Conservation (phyloP, 805 yeast genomes). For the Yarrowia sp. region DNA sequence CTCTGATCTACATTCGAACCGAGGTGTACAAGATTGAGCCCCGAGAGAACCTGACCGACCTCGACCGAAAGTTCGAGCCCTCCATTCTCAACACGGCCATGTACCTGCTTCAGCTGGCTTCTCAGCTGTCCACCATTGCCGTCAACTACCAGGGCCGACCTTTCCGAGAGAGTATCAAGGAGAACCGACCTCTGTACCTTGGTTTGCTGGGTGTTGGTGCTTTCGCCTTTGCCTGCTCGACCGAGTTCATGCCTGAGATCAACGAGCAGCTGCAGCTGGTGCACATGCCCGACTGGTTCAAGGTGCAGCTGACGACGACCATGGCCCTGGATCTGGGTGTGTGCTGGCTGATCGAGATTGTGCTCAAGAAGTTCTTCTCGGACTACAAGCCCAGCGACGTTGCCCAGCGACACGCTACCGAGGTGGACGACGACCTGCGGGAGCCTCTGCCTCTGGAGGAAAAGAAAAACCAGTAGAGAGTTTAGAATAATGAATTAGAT, state of each 20-base stretch:
- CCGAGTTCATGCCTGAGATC: conserved; percentile 93
- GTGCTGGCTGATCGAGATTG: conserved; percentile 77
- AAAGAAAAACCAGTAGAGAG: conserved; percentile 43
- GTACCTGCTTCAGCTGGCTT: conserved; percentile 90
- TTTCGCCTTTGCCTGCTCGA: conserved; percentile 87
- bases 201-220: conserved; percentile 91
- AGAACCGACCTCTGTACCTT: conserved; percentile 95
- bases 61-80: conserved; percentile 87
- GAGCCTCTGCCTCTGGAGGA: conserved; percentile 41
- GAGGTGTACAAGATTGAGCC: conserved; percentile 91
- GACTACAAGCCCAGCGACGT: conserved; percentile 93
- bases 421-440: conserved; percentile 44
- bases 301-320: conserved; percentile 73
- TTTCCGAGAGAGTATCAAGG: conserved; percentile 86
- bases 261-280: conserved; percentile 93
- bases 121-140: conserved; percentile 96
- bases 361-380: conserved; percentile 82
- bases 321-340: conserved; percentile 78
- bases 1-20: conserved; percentile 80
- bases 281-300: conserved; percentile 78
- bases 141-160: conserved; percentile 98
- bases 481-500: conserved; percentile 33
- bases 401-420: conserved; percentile 56
- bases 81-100: conserved; percentile 95
- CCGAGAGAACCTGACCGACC: conserved; percentile 85